Percentiles rank a stretch among this genome's conserved stretches.
Evolutionary conservation across 768 basidiomycete genomes (phyloP).

Genomic region (Lanmaoa rubissima): DNA sequence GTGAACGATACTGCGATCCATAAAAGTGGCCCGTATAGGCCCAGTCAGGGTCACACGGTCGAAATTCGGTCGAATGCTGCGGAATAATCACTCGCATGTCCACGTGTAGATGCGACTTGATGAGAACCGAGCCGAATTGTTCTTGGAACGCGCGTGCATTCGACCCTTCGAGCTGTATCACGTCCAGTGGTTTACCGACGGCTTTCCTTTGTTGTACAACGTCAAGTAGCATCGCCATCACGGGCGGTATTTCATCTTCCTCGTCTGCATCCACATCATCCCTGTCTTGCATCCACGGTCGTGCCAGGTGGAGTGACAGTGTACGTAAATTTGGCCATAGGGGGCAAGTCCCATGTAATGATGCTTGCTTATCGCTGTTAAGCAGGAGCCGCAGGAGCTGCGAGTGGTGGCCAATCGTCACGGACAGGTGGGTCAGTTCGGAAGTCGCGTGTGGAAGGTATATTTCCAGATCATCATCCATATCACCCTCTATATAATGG

Average conservation of each 20-base stretch:
- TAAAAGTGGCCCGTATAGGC: slow-evolving; percentile 30
- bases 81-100: slow-evolving; percentile 18
- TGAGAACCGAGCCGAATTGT: slow-evolving; percentile 21
- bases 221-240: slow-evolving; percentile 32
- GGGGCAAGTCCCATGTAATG: slow-evolving; percentile 30
- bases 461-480: slow-evolving; percentile 36
- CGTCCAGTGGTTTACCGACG: slow-evolving; percentile 27
- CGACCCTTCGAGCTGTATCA: slow-evolving; percentile 28
- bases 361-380: slow-evolving; percentile 35
- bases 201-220: slow-evolving; percentile 31
- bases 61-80: slow-evolving; percentile 16
- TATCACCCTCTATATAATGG: slow-evolving; percentile 35
- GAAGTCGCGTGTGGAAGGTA: slow-evolving; percentile 34
- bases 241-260: slow-evolving; percentile 31
- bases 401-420: slow-evolving; percentile 33
- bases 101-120: slow-evolving; percentile 29
- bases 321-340: slow-evolving; percentile 33
- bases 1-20: slow-evolving; percentile 30
- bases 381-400: slow-evolving; percentile 33
- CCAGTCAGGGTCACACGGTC: slow-evolving; percentile 28
- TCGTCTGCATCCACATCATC: slow-evolving; percentile 33
- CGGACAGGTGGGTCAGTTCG: slow-evolving; percentile 34
- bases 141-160: slow-evolving; percentile 27
- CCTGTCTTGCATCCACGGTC: slow-evolving; percentile 31
- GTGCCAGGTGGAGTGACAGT: slow-evolving; percentile 27